Conservation (phyloP, 1,284 basidiomycete species). For the Sporisorium iseilematis-ciliati region DNA sequence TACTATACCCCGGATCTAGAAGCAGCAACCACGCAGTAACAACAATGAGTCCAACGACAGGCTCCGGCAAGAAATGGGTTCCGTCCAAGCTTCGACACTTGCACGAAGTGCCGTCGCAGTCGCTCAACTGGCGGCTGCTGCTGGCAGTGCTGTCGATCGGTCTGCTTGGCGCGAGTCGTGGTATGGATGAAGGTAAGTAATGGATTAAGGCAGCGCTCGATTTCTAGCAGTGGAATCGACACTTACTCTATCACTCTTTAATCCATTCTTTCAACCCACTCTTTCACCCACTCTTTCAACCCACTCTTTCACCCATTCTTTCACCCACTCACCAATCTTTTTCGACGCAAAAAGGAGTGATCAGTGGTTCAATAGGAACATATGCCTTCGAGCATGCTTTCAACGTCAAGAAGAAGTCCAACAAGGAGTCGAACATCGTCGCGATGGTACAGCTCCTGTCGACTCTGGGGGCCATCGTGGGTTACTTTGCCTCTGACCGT, state of each 20-base stretch:
- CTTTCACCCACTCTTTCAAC: no score
- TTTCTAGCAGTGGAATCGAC: no score
- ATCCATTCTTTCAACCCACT: no score
- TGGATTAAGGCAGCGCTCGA: no score
- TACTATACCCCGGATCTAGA: no score
- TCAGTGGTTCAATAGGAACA: constrained; percentile 23
- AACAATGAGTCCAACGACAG: constrained; percentile 9
- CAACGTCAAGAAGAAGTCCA: constrained; percentile 28
- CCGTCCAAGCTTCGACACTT: constrained; percentile 34
- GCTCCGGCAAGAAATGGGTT: constrained; percentile 16
- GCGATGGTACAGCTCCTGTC: constrained; percentile 43
- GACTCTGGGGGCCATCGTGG: constrained; percentile 29
- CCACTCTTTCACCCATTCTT: no score
- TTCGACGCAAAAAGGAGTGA: no score
- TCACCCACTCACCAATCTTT: no score
- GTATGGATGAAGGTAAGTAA: constrained; percentile 42
- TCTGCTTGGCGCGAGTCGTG: constrained; percentile 33
- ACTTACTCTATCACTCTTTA: no score
- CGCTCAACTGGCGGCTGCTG: constrained; percentile 40
- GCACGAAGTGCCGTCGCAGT: constrained; percentile 28
- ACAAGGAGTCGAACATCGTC: constrained; percentile 43
- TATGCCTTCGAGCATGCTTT: constrained; percentile 26
- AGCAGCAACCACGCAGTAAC: not conserved
- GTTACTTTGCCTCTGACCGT: constrained; percentile 19
- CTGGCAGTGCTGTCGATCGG: constrained; percentile 32